Evolutionary conservation across 345 rosid species (phyloP), one percentile per base, ranked within the genome.

Genomic region (Acer saccharum): DNA sequence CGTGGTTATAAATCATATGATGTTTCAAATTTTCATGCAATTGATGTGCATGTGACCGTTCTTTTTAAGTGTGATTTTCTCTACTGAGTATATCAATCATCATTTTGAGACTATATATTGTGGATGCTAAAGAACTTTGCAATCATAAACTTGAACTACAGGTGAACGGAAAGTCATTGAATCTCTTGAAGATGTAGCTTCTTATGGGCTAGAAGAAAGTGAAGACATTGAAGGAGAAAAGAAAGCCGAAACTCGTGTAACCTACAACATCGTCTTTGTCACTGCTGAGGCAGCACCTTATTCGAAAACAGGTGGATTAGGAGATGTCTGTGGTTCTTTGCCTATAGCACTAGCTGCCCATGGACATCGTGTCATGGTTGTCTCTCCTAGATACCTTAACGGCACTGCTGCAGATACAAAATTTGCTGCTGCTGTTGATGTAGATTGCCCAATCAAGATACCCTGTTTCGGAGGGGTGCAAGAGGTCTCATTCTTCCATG

Each of bases 301-400:
- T 83, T 96, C 99, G 0, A 96, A 96, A 84, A 93, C 99, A 1
- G 99, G 99, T 68, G 98, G 99, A 68, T 52, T 96, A 66, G 98
- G 97, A 71, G 99, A 96, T 86, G 99, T 96, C 48, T 93, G 97
- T 81, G 97, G 99, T 63, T 96, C 99, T 80, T 86, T 95, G 93
- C 99, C 99, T 0, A 81, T 87, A 71, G 94, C 92, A 35, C 69
- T 95, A 57, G 97, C 97, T 77, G 77, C 80, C 16, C 92, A 89
- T 41, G 97, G 99, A 14, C 98, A 95, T 68, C 94, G 99, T 52
- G 98, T 96, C 10, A 93, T 96, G 98, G 98, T 95, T 78, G 84
- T 96, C 77, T 88, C 97, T 81, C 98, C 99, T 17, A 88, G 92
- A 69, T 96, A 96, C 80, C 76, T 76, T 17, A 88, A 87, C 67